A percentile compares a stretch with the other conserved stretches of the same genome.
Conservation (phyloP, 805 yeast species). For the Lipomyces spencermartinsiae region DNA sequence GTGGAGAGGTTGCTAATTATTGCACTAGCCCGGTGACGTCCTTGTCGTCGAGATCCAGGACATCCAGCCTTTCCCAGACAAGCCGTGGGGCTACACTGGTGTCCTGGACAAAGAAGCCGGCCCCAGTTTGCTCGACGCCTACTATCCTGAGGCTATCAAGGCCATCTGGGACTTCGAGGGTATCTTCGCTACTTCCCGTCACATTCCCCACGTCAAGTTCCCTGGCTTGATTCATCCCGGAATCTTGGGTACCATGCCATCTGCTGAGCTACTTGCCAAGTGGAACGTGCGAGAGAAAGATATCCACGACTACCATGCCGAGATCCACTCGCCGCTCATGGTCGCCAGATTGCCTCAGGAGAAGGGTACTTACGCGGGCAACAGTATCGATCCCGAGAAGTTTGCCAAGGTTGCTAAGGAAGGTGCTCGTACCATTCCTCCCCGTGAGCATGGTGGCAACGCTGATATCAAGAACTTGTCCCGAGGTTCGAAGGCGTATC, state of each 20-base stretch:
- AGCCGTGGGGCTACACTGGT: conserved; percentile 62
- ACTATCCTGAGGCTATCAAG: conserved; percentile 58
- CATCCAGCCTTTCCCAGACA: conserved; percentile 58
- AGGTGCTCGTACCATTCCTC: conserved; percentile 59
- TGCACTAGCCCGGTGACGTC: conserved; percentile 51
- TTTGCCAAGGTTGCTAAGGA: conserved; percentile 47
- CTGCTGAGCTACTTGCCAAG: conserved; percentile 50
- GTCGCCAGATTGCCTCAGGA: conserved; percentile 54
- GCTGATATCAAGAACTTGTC: conserved; percentile 59
- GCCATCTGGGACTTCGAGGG: conserved; percentile 62
- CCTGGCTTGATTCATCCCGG: conserved; percentile 61
- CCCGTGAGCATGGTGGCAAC: conserved; percentile 57
- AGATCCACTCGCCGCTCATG: conserved; percentile 42
- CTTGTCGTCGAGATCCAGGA: conserved; percentile 58
- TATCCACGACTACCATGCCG: conserved; percentile 43
- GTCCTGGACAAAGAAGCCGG: conserved; percentile 57
- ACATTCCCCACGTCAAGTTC: conserved; percentile 57
- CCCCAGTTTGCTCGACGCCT: conserved; percentile 57
- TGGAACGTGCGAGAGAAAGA: conserved; percentile 55
- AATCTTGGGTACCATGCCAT: conserved; percentile 58
- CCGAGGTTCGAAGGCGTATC: conserved; percentile 56
- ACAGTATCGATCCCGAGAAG: conserved; percentile 45
- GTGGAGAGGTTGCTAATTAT: not conserved
- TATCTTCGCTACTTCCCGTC: conserved; percentile 56
- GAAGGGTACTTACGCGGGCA: conserved; percentile 52